Evolutionary conservation across 2,329 filamentous ascomycete genomes (phyloP).

Genomic region (Alternaria brassicicola): DNA sequence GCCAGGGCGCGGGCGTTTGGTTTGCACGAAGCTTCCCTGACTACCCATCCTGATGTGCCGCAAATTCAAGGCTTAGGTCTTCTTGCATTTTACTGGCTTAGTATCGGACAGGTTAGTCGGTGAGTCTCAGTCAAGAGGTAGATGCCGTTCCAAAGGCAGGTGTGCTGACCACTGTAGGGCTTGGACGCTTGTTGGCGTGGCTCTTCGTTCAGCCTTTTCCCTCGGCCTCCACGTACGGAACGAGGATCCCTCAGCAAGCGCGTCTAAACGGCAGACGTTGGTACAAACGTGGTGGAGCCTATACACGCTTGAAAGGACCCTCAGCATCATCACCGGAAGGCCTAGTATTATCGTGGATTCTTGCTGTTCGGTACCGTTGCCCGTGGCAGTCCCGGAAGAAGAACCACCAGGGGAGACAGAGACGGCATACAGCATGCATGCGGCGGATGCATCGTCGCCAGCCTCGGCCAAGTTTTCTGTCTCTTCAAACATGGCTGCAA

Average conservation of each 20-base stretch:
- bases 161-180: constrained; percentile 37
- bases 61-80: constrained; percentile 50
- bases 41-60: constrained; percentile 45
- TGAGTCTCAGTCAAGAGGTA: constrained; percentile 24
- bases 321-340: constrained; percentile 50
- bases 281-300: constrained; percentile 52
- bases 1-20: constrained; percentile 46
- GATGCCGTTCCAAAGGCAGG: neutral
- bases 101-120: constrained; percentile 51
- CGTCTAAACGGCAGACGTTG: constrained; percentile 44
- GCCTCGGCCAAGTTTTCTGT: neutral
- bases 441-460: constrained; percentile 5
- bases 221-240: constrained; percentile 51
- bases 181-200: constrained; percentile 47
- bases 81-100: constrained; percentile 50
- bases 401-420: constrained; percentile 19
- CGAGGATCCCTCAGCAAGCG: constrained; percentile 36
- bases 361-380: constrained; percentile 45
- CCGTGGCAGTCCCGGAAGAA: constrained; percentile 33
- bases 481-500: constrained; percentile 4
- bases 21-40: constrained; percentile 35
- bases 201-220: constrained; percentile 46
- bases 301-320: constrained; percentile 48
- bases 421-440: constrained; percentile 12
- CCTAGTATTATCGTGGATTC: constrained; percentile 47